Conservation (phyloP, 148 eudicot genomes). For the Nyssa sinensis region DNA sequence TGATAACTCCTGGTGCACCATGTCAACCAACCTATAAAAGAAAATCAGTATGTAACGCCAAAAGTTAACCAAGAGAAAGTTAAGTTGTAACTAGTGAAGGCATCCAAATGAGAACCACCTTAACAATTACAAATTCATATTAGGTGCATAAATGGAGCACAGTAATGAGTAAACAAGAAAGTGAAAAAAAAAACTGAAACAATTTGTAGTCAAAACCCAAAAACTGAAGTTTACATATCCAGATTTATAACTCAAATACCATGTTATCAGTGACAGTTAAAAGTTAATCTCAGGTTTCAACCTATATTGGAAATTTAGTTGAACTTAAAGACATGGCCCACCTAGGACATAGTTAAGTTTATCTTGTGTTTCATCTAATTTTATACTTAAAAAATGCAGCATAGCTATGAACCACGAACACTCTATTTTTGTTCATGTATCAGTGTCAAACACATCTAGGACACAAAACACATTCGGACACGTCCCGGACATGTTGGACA, state of each 20-base stretch:
- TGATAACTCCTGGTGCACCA: conserved; percentile 90
- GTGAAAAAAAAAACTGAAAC: not conserved
- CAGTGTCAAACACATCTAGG: no score
- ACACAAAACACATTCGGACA: no score
- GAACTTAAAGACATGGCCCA: no score
- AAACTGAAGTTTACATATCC: not conserved
- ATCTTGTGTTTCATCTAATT: no score
- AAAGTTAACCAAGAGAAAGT: conserved; percentile 9
- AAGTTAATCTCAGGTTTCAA: not conserved
- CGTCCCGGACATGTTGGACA: no score
- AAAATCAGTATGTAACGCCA: conserved; percentile 11
- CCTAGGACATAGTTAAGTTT: no score
- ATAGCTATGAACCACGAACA: no score
- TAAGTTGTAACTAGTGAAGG: not conserved
- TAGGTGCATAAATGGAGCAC: not conserved
- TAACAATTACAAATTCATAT: not conserved
- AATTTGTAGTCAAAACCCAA: not conserved
- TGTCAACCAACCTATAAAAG: conserved; percentile 68
- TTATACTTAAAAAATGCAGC: no score
- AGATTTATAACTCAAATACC: not conserved
- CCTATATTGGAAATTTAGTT: no score
- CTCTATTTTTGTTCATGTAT: no score
- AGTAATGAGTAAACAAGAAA: not conserved
- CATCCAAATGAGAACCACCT: not conserved
- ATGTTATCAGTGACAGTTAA: not conserved